Evolutionary conservation across 345 rosid species (phyloP), one percentile per base, ranked within the genome.

Genomic region (Aethionema arabicum): DNA sequence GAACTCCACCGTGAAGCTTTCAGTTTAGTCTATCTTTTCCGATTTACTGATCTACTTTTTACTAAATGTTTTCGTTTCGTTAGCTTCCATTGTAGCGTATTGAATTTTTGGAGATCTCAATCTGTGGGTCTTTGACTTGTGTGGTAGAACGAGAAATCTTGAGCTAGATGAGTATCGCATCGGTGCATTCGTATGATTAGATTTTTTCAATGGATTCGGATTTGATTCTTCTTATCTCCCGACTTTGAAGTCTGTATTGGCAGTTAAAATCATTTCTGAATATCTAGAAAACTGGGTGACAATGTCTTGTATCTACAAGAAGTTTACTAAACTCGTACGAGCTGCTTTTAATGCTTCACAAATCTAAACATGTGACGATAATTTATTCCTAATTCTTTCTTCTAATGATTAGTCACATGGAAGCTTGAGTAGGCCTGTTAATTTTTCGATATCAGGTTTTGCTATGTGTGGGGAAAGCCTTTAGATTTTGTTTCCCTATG

Each of bases 1-100:
- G 98, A 91, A 73, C 72, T 88, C 75, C 95, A 88, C 73, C 95
- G 98, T 2, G 96, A 91, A 81, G 91, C 95, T 65, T 75, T 83
- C 63, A 88, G 96, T 91, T 74, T 46, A 69, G 89, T 80, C 36
- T 36, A 27, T 44, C 57, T 16, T 12, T 9, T 8, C 14, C 50
- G 10, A 32, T 59, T 29, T 29, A 5, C 48, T 44, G 64, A 47
- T 30, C 66, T 48, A 69, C 5, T 8, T 52, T 49, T 11, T 4
- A 13, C 21, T n/a, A 16, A 15, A 27, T 7, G 10, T 33, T 3
- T 16, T 59, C 8, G 15, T 16, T 16, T 21, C 6, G 3, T 13
- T 39, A 9, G 32, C 13, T 59, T 52, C 38, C 7, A 9, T 27
- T 33, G 0, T 51, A 9, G 4, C 59, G 51, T 13, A n/a, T 36